Evolutionary conservation across 176 grass and related monocot species (phyloP).

Genomic region (Lolium rigidum): DNA sequence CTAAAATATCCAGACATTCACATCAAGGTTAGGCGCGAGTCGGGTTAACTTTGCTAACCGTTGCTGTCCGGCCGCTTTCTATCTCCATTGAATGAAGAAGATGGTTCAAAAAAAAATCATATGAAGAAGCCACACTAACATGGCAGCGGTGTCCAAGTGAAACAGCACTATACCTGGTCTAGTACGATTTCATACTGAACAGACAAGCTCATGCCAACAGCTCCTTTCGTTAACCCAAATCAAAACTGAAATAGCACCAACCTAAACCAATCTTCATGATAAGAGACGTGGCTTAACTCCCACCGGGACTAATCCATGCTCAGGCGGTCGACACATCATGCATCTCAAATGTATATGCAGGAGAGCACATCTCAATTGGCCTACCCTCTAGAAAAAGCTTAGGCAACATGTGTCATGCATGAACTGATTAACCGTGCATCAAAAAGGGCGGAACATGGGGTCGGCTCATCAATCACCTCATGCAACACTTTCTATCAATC

Average conservation of each 20-base stretch:
- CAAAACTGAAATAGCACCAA: neutral
- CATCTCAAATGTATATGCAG: neutral
- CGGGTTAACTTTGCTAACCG: neutral
- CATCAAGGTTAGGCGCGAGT: constrained; percentile 30
- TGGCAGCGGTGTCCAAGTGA: neutral
- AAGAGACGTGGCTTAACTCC: neutral
- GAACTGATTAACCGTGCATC: no score
- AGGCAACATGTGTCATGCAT: no score
- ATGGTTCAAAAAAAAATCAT: no score
- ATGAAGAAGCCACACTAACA: neutral
- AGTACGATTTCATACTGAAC: neutral
- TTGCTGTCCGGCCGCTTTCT: constrained; percentile 1
- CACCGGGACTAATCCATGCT: neutral
- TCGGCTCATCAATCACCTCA: no score
- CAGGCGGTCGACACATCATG: neutral
- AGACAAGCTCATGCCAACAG: neutral
- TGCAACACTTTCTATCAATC: no score
- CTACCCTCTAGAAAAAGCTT: no score
- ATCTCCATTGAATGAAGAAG: no score
- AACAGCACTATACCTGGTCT: neutral
- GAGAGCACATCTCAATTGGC: no score
- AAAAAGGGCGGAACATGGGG: no score
- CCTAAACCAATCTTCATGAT: neutral
- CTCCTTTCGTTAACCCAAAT: neutral
- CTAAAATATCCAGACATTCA: constrained; percentile 21